Conservation (phyloP, 2,329 filamentous ascomycete species). For the Stagonosporopsis vannaccii region DNA sequence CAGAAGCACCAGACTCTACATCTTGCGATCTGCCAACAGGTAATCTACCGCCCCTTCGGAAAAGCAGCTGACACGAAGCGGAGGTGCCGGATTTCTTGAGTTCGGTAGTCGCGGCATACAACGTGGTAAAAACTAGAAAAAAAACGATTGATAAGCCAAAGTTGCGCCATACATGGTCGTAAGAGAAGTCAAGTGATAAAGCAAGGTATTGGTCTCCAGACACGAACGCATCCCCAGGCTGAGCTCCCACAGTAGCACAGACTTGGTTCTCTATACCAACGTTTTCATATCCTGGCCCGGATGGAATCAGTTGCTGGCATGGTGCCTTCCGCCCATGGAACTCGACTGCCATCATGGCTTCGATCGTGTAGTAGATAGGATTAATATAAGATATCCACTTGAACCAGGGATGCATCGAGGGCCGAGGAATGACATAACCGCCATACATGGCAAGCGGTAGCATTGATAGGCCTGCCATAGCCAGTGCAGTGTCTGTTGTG, state of each 20-base stretch:
- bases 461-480: constrained; percentile 49
- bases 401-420: constrained; percentile 58
- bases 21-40: background rate
- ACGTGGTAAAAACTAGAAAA: constrained; percentile 64
- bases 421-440: constrained; percentile 69
- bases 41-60: background rate
- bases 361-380: constrained; percentile 77
- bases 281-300: constrained; percentile 30
- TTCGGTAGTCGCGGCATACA: constrained; percentile 68
- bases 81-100: background rate
- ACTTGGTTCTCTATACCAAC: constrained; percentile 23
- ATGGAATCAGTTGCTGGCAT: constrained; percentile 30
- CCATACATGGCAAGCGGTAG: constrained; percentile 59
- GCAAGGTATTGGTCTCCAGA: constrained; percentile 39
- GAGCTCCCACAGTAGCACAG: constrained; percentile 46
- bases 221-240: constrained; percentile 37
- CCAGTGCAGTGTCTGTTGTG: background rate
- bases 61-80: background rate
- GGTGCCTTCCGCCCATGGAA: constrained; percentile 36
- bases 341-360: constrained; percentile 79
- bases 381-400: constrained; percentile 70
- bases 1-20: background rate
- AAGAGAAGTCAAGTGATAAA: constrained; percentile 21
- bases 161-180: constrained; percentile 53
- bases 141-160: constrained; percentile 68